These are phyloP conservation scores for Coniferiporia weirii DNA, from an alignment of 1,284 basidiomycete genomes.

Conservation along the genomic window DNA sequence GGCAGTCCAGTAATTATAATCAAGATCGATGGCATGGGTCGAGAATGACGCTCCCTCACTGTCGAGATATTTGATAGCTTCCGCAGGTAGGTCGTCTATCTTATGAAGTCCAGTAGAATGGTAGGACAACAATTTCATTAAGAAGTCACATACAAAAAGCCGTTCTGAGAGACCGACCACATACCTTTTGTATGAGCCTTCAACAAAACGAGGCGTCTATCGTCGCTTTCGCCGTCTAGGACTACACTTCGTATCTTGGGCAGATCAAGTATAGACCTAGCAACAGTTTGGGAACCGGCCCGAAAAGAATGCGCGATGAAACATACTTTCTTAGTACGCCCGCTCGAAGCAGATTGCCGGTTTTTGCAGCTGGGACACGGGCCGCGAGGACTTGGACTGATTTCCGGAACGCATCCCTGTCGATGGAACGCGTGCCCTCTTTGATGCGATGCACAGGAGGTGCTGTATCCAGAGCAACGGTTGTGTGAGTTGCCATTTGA, in stretches of 20 bases:
- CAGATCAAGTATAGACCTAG: slow-evolving; percentile 49
- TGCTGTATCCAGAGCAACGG: slow-evolving; percentile 40
- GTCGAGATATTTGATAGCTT: slow-evolving; percentile 50
- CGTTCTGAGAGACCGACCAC: slow-evolving; percentile 18
- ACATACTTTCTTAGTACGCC: slow-evolving; percentile 52
- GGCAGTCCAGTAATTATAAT: slow-evolving; percentile 83
- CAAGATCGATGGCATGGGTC: slow-evolving; percentile 55
- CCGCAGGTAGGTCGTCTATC: slow-evolving; percentile 61
- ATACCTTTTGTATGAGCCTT: slow-evolving; percentile 56
- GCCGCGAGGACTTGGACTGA: slow-evolving; percentile 62
- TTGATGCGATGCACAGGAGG: slow-evolving; percentile 48
- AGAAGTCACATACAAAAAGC: not conserved
- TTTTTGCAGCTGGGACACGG: slow-evolving; percentile 52
- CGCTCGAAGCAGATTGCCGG: slow-evolving; percentile 52
- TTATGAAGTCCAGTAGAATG: slow-evolving; percentile 29
- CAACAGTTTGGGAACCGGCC: slow-evolving; percentile 10
- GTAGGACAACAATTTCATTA: too few relatives aligned
- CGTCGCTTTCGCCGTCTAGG: slow-evolving; percentile 42
- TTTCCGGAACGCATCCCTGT: slow-evolving; percentile 61
- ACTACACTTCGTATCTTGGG: slow-evolving; percentile 61
- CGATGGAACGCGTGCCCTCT: slow-evolving; percentile 37
- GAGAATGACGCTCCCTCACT: slow-evolving; percentile 51
- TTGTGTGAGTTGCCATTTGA: not conserved
- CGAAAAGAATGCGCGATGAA: slow-evolving; percentile 6
- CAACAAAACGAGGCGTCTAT: slow-evolving; percentile 57